phyloP scores from a whole-genome alignment of 1,284 basidiomycete genomes.

The Pulveroboletus sp. region DNA sequence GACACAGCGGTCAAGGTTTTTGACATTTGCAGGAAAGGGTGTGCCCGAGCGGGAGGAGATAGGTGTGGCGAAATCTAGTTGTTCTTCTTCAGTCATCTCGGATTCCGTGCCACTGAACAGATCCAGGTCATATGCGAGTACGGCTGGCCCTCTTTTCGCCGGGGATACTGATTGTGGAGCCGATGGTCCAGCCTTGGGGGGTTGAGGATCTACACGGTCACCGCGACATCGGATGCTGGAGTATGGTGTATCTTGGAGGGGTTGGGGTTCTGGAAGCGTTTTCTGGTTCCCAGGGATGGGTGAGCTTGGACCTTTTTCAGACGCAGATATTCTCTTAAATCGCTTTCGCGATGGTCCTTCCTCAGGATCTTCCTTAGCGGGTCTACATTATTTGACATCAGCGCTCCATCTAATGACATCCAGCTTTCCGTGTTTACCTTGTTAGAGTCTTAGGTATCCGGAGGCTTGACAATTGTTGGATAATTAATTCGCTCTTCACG shows the following conservation, averaged over 20 bases:
- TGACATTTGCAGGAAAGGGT: constrained; percentile 16
- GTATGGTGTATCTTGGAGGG: background rate
- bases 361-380: constrained; percentile 6
- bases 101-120: constrained; percentile 25
- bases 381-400: constrained; percentile 9
- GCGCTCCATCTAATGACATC: background rate
- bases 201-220: background rate
- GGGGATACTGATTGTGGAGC: background rate
- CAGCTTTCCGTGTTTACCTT: constrained; percentile 6
- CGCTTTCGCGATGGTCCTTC: constrained; percentile 17
- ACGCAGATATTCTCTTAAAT: constrained; percentile 2
- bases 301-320: background rate
- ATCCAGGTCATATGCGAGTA: constrained; percentile 8
- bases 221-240: background rate
- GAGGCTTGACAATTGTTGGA: constrained; percentile 16
- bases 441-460: constrained; percentile 2
- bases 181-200: constrained; percentile 2
- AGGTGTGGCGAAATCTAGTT: constrained; percentile 24
- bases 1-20: constrained; percentile 24
- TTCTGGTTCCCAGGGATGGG: background rate
- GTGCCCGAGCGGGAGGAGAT: constrained; percentile 22
- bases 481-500: constrained; percentile 26
- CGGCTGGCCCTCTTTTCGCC: background rate
- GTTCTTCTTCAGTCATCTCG: constrained; percentile 22
- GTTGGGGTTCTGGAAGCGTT: background rate